Conservation (phyloP, 345 rosid genomes). For the Gossypium herbaceum region DNA sequence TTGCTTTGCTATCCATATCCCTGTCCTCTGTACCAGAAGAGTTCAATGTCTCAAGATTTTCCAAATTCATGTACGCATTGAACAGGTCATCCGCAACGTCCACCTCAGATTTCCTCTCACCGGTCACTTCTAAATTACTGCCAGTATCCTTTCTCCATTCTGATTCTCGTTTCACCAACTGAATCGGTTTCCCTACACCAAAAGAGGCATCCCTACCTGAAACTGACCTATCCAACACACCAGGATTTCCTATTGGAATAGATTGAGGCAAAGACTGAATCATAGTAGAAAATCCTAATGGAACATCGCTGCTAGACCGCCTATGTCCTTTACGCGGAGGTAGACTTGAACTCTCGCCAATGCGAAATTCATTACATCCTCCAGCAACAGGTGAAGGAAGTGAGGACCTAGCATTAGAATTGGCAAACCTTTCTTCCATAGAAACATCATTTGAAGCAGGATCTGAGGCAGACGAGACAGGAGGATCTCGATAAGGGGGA, state of each 20-base stretch:
- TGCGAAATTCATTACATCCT: constrained; percentile 23
- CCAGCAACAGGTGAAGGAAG: constrained; percentile 32
- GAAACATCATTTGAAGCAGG: constrained; percentile 31
- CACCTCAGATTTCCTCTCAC: constrained; percentile 43
- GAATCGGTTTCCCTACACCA: constrained; percentile 24
- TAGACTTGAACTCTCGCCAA: constrained; percentile 33
- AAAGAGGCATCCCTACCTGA: constrained; percentile 20
- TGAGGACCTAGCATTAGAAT: constrained; percentile 20
- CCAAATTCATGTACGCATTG: constrained; percentile 63
- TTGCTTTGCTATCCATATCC: constrained; percentile 59
- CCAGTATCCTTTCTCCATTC: constrained; percentile 31
- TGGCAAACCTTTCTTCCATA: constrained; percentile 40
- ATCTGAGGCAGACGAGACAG: constrained; percentile 25
- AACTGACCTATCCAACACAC: constrained; percentile 14
- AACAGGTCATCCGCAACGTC: constrained; percentile 60
- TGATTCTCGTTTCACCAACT: constrained; percentile 31
- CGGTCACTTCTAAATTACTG: constrained; percentile 35
- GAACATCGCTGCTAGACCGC: constrained; percentile 57
- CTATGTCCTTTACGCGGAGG: constrained; percentile 50
- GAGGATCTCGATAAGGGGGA: constrained; percentile 29
- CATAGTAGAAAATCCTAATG: constrained; percentile 39
- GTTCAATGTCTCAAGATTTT: constrained; percentile 55
- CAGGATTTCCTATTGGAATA: constrained; percentile 7
- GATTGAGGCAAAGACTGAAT: constrained; percentile 38
- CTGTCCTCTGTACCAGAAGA: constrained; percentile 63